Evolutionary conservation across 257 asterid species (phyloP), one percentile per base, ranked within the genome.

Genomic region (Pogostemon cablin): DNA sequence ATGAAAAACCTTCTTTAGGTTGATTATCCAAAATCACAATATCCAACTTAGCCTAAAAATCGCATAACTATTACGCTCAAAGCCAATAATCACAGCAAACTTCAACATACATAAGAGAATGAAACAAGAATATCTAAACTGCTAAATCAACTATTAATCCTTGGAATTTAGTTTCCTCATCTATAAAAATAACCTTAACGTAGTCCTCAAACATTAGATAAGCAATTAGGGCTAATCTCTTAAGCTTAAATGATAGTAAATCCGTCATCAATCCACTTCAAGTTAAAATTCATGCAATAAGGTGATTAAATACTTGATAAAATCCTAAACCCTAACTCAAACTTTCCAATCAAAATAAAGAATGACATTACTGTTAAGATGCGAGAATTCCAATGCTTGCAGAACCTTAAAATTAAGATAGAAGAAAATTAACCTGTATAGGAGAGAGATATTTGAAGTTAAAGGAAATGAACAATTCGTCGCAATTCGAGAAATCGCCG

Each of bases 161-260:
- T 9, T 35, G 40, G n/a, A 67, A 25, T 15, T n/a, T 1, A 56
- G 44, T 52, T 40, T 59, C 48, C 43, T 43, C 35, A 60, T 32
- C 65, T 15, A 59, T 25, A 58, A 58, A 58, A 60, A 11, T 25
- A 47, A 32, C 64, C 41, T 32, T 7, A 62, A 8, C 69, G 40
- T 44, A 55, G 39, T 62, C 70, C 52, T 62, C n/a, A 62, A 68
- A 34, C 57, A 43, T 32, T 37, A 40, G 35, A 40, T 4, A 11
- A 63, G 54, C 65, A 66, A 48, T 74, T 8, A 57, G 70, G 77
- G 74, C 52, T 11, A 64, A 25, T 40, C 38, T 20, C 12, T 70
- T 9, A 50, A 77, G 54, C 65, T 34, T 41, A 17, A 49, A 57
- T 8, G 41, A 7, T 35, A 61, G 59, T 41, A 56, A 3, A 68